phyloP scores from a whole-genome alignment of 129 eudicot genomes.

The Glebionis coronaria region DNA sequence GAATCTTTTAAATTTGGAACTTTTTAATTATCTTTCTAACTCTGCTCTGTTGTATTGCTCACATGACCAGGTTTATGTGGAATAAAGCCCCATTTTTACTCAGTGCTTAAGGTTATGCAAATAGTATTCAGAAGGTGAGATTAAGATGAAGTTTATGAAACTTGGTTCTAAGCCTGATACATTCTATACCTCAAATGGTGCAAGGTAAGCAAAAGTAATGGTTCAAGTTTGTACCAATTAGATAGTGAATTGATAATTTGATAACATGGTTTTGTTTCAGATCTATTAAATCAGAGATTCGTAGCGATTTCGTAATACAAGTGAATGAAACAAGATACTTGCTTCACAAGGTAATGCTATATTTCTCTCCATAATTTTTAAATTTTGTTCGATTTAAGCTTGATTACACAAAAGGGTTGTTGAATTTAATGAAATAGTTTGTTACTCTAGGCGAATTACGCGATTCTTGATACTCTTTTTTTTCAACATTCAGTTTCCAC shows the following conservation, averaged over 20 bases:
- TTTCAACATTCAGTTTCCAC: slow-evolving; percentile 65
- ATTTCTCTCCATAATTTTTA: neutral
- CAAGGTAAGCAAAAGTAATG: slow-evolving; percentile 47
- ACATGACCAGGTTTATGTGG: slow-evolving; percentile 19
- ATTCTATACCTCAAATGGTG: slow-evolving; percentile 73
- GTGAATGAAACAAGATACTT: slow-evolving; percentile 72
- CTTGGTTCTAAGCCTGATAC: slow-evolving; percentile 88
- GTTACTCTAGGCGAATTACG: neutral
- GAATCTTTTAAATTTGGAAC: slow-evolving; percentile 4
- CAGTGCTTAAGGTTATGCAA: slow-evolving; percentile 13
- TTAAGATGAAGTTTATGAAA: slow-evolving; percentile 92
- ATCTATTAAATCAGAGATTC: slow-evolving; percentile 77
- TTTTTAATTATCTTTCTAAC: slow-evolving; percentile 6
- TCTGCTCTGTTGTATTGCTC: slow-evolving; percentile 19
- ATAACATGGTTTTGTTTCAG: slow-evolving; percentile 34
- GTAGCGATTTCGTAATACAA: slow-evolving; percentile 72
- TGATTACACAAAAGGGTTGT: slow-evolving; percentile 15
- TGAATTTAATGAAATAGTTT: slow-evolving; percentile 3
- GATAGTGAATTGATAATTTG: no score
- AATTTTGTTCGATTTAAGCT: neutral
- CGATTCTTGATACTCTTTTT: slow-evolving; percentile 19
- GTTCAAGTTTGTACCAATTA: neutral
- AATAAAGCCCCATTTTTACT: neutral
- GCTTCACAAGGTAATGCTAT: slow-evolving; percentile 78
- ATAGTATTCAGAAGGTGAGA: slow-evolving; percentile 11